Evolutionary conservation across 352 stramenopile genomes (phyloP), one percentile per base, ranked within the genome.

Genomic region (Globisporangium barbulae): DNA sequence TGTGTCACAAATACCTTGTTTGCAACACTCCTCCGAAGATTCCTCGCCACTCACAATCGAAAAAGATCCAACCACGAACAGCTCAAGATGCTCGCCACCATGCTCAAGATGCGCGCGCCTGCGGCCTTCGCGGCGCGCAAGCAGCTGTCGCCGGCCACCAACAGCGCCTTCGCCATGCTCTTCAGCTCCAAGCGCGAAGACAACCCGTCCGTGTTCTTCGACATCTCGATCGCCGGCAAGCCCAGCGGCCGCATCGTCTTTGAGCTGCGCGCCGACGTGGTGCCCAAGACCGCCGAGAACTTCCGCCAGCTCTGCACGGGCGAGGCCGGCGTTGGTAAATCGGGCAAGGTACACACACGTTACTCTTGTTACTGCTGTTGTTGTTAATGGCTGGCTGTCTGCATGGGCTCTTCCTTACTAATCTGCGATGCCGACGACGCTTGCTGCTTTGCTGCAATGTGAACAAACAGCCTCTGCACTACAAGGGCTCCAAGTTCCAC

Each of bases 211-310:
- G 92, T 98, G 33, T 99, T 97, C 85, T 99, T 99, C 72, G 97
- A 99, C 80, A 90, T 99, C 31, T 88, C 94, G 53, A 97, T 99
- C 71, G 94, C 89, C 64, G 96, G 91, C 42, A 67, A 97, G 74
- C 54, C 85, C 15, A 81, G 77, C 4, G 90, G 91, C 3, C 84
- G 92, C 45, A 86, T 98, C 37, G 76, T 91, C 1, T 96, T 97
- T 58, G 80, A 96, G 74, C 73, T 99, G 49, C 98, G 95, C 78
- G 89, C 88, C 10, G 94, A 99, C 68, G 90, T 98, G 30, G 96
- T 97, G 57, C 97, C 97, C 21, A 99, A 99, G 75, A 99, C 98
- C 33, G 97, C 96, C 39, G 97, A 99, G 72, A 99, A 99, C 79
- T 99, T 99, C 76, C 79, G 93, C 41, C 79, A 89, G 64, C 78